Percentiles rank a stretch among this genome's conserved stretches.
Evolutionary conservation across 495 filamentous ascomycete genomes (phyloP).

Genomic region (Astrothelium macrocarpum): DNA sequence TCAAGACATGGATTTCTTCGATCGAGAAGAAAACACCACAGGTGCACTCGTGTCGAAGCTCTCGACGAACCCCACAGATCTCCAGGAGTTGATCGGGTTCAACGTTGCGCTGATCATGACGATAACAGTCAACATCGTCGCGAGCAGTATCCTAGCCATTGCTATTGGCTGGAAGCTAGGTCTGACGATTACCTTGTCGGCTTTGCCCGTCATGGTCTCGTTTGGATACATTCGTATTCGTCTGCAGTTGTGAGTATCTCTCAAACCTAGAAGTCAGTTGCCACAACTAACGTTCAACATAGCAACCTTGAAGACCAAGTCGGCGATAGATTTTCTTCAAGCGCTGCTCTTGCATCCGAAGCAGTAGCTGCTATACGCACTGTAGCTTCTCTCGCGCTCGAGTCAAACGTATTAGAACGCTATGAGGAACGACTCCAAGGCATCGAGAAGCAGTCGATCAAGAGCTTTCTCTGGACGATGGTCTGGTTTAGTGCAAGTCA

Average conservation of each 20-base stretch:
- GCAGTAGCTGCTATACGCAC: slow-evolving; percentile 46
- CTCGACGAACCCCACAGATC: slow-evolving; percentile 9
- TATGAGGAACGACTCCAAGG: slow-evolving; percentile 33
- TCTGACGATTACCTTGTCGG: slow-evolving; percentile 8
- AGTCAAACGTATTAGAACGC: slow-evolving; percentile 32
- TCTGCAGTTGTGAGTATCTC: slow-evolving; percentile 34
- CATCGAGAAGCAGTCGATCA: slow-evolving; percentile 28
- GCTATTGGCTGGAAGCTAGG: slow-evolving; percentile 13
- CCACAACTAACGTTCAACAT: neutral
- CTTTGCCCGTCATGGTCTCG: slow-evolving; percentile 32
- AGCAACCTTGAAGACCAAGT: slow-evolving; percentile 42
- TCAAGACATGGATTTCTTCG: slow-evolving; percentile 15
- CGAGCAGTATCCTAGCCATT: slow-evolving; percentile 10
- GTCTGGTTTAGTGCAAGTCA: slow-evolving; percentile 16
- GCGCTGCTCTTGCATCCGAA: slow-evolving; percentile 32
- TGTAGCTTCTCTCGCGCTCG: slow-evolving; percentile 43
- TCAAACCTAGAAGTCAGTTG: neutral
- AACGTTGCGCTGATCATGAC: slow-evolving; percentile 12
- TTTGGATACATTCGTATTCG: slow-evolving; percentile 42
- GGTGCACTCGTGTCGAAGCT: slow-evolving; percentile 10
- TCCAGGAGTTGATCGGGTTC: slow-evolving; percentile 11
- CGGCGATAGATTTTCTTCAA: slow-evolving; percentile 37
- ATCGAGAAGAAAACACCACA: slow-evolving; percentile 11
- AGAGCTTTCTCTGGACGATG: slow-evolving; percentile 29
- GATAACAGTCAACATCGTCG: slow-evolving; percentile 10